Conservation (phyloP, 2,329 filamentous ascomycete genomes). For the Xylaria sp. region DNA sequence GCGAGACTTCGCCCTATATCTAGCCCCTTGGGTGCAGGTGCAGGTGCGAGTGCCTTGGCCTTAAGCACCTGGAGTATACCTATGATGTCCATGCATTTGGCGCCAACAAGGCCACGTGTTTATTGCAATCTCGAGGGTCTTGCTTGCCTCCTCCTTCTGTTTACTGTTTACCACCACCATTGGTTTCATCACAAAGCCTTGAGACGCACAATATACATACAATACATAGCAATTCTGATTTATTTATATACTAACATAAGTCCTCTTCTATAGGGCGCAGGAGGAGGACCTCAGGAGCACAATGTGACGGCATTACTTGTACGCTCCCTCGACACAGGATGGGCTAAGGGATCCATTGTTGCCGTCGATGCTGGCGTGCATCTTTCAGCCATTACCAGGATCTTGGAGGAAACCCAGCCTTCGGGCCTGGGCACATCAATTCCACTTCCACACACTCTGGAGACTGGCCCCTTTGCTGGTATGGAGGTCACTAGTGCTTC, state of each 20-base stretch:
- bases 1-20: background rate
- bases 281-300: slow-evolving; percentile 89
- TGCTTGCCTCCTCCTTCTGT: background rate
- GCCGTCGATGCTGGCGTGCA: slow-evolving; percentile 96
- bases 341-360: slow-evolving; percentile 83
- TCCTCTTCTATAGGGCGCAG: slow-evolving; percentile 72
- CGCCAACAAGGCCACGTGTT: slow-evolving; percentile 13
- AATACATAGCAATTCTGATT: background rate
- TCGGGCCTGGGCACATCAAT: slow-evolving; percentile 51
- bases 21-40: no score
- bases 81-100: slow-evolving; percentile 1
- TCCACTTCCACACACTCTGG: slow-evolving; percentile 65
- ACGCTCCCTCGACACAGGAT: slow-evolving; percentile 80
- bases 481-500: slow-evolving; percentile 75
- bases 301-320: slow-evolving; percentile 92
- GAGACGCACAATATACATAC: background rate
- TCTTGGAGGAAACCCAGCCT: slow-evolving; percentile 71
- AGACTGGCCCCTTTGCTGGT: slow-evolving; percentile 81
- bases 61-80: background rate
- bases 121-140: slow-evolving; percentile 13
- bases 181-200: background rate
- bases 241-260: slow-evolving; percentile 24
- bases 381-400: slow-evolving; percentile 83
- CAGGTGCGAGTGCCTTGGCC: no score
- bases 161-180: background rate